Percentiles rank a stretch among this genome's conserved stretches.
phyloP scores from a whole-genome alignment of 1,284 basidiomycete species.

The Pseudozyma thailandica region DNA sequence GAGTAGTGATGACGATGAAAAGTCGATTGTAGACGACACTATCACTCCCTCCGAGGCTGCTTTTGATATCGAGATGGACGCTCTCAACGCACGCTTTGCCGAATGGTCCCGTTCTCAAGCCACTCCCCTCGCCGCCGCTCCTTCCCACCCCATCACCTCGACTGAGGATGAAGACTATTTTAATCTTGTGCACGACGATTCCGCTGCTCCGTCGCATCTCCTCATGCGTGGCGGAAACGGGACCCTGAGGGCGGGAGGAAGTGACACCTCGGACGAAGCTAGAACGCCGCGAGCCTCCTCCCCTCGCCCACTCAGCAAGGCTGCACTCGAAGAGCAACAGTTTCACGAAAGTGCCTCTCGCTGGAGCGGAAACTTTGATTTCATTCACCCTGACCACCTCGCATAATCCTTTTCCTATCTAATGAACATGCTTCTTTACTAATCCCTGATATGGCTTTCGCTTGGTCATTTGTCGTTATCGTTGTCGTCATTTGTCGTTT shows the following conservation, averaged over 20 bases:
- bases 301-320: constrained; percentile 23
- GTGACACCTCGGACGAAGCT: constrained; percentile 47
- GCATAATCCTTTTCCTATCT: constrained; percentile 1
- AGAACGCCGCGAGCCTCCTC: constrained; percentile 42
- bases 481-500: no score
- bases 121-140: neutral
- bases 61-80: constrained; percentile 45
- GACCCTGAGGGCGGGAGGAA: constrained; percentile 14
- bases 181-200: constrained; percentile 29
- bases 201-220: neutral
- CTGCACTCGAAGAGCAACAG: constrained; percentile 7
- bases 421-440: neutral
- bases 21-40: neutral
- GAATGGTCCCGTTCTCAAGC: constrained; percentile 28
- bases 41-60: constrained; percentile 9
- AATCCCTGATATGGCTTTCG: neutral
- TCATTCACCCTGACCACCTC: constrained; percentile 49
- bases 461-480: neutral
- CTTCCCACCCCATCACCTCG: neutral
- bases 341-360: neutral
- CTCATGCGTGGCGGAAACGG: neutral
- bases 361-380: constrained; percentile 26
- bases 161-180: constrained; percentile 39
- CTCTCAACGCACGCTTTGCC: constrained; percentile 42
- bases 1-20: neutral